Evolutionary conservation across 2,329 filamentous ascomycete species (phyloP).

Genomic region (Sarocladium oryzae): DNA sequence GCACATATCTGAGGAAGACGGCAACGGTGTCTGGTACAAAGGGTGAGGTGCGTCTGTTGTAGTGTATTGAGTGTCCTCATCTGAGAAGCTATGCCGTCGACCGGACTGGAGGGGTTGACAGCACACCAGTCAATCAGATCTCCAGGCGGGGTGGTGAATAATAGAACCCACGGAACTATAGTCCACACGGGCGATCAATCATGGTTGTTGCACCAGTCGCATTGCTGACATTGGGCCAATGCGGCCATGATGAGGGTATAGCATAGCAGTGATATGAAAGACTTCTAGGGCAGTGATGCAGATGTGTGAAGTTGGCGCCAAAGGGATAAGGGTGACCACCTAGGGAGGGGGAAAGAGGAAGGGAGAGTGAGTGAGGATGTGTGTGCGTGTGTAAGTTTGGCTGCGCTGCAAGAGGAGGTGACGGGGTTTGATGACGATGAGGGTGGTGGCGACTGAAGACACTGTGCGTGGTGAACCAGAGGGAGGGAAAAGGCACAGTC

Average conservation of each 20-base stretch:
- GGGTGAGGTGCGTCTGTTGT: background rate
- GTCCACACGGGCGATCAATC: background rate
- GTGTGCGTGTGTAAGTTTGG: background rate
- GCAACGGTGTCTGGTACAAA: no score
- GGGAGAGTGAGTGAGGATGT: background rate
- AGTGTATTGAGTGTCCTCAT: background rate
- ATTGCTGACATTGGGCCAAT: background rate
- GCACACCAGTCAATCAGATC: background rate
- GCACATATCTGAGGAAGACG: no score
- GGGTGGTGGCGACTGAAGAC: background rate
- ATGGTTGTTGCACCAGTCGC: conserved; percentile 4
- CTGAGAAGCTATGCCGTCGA: background rate
- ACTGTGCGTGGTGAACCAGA: no score
- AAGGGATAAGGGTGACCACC: background rate
- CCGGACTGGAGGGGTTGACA: background rate
- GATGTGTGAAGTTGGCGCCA: no score
- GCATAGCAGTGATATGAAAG: background rate
- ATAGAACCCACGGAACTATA: background rate
- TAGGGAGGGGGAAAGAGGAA: background rate
- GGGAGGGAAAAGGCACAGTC: no score
- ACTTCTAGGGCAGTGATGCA: background rate
- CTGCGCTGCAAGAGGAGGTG: background rate
- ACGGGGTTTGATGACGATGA: background rate
- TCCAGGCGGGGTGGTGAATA: background rate
- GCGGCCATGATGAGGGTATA: background rate